Base-by-base conservation (phyloP, 768 basidiomycete species). In the Rhizopogon vulgaris region DNA sequence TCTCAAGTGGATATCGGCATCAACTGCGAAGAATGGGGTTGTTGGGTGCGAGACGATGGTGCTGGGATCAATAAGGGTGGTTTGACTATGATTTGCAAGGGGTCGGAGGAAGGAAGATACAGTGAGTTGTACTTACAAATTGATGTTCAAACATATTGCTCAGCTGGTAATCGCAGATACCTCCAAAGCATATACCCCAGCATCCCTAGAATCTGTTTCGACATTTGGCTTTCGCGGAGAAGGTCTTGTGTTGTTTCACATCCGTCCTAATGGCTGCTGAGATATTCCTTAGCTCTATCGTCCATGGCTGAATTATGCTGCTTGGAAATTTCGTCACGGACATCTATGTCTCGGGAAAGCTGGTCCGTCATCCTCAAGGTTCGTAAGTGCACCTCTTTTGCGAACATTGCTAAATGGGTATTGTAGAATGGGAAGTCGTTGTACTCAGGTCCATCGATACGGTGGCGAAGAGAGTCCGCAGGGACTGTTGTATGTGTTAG, bases 171-270 rank as follows among this genome's bases (percentile, higher is more conserved):
- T 24, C 49, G 30, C 62, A 92, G 90, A 76, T 53, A 85, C 87
- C 4, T 91, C 89, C 4, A 93, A 93, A 67, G 73, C 76, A 22
- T 83, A 85, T 63, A 68, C 70, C 1, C 65, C 72, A 37, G 72
- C 74, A 45, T 74, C 78, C 1, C 62, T 85, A 48, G 75, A 76
- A 51, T 68, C 75, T 3, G 59, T 78, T 38, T 75, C 78, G 12
- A 86, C 87, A 3, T 94, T 93, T 70, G 94, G 94, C 0, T 95
- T 92, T 70, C 82, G 94, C 58, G 94, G 94, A 36, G 94, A 97
- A 87, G 93, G 94, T 90, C 59, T 15, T 56, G 54, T 22, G 18
- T 41, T 48, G 22, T 38, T 18, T 38, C n/a, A 41, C 36, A 48
- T 25, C 41, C 22, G 41, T 48, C 48, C 46, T 4, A 42, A 22